Evolutionary conservation across 352 stramenopile species (phyloP).

Genomic region (Phytophthora niederhauseri): DNA sequence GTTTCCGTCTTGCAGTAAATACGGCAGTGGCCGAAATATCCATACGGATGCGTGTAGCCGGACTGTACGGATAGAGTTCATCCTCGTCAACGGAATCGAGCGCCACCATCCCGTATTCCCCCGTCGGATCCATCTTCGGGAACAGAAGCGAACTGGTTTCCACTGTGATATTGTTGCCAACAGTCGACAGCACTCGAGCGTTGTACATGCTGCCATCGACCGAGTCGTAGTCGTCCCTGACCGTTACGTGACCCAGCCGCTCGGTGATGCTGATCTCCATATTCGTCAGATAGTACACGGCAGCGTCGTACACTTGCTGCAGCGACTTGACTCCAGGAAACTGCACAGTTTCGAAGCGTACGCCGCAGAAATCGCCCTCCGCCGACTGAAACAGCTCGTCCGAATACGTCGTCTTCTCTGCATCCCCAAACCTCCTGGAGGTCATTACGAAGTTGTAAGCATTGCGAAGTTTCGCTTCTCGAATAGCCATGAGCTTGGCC

Average conservation of each 20-base stretch:
- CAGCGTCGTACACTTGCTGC: constrained; percentile 38
- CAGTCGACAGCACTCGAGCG: constrained; percentile 16
- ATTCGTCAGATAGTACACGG: constrained; percentile 43
- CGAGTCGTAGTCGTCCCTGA: constrained; percentile 33
- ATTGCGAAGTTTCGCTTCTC: constrained; percentile 20
- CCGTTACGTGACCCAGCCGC: constrained; percentile 31
- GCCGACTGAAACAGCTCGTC: constrained; percentile 33
- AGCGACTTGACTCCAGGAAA: constrained; percentile 36
- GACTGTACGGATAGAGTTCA: constrained; percentile 45
- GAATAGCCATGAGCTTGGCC: constrained; percentile 16
- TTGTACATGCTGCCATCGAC: constrained; percentile 27
- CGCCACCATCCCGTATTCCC: constrained; percentile 20
- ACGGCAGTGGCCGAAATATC: constrained; percentile 40
- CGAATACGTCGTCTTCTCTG: constrained; percentile 23
- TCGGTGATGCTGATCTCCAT: constrained; percentile 47
- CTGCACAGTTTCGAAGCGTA: constrained; percentile 31
- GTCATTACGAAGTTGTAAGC: constrained; percentile 28
- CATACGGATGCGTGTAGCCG: constrained; percentile 35
- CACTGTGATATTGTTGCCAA: constrained; percentile 22
- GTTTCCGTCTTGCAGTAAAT: constrained; percentile 11
- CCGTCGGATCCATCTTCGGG: constrained; percentile 27
- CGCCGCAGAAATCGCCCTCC: constrained; percentile 31
- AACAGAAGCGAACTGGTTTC: constrained; percentile 42
- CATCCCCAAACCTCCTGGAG: constrained; percentile 12
- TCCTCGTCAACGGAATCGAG: constrained; percentile 50